These are phyloP conservation scores for Fonsecaea multimorphosa DNA, from an alignment of 2,329 filamentous ascomycete genomes.

Conservation along the genomic window DNA sequence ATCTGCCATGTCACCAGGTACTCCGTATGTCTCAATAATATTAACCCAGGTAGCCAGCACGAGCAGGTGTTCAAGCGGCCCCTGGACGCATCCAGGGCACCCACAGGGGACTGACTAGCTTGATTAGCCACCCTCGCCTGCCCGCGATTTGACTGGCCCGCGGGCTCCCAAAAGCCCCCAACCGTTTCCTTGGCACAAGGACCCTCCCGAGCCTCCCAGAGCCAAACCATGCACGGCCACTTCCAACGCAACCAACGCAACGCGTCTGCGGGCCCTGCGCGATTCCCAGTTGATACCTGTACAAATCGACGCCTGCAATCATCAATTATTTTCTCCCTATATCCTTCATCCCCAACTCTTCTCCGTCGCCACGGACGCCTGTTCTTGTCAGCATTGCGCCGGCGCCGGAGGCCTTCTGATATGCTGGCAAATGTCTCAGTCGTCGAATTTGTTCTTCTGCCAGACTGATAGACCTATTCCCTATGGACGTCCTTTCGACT, in stretches of 20 bases:
- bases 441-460: constrained; percentile 12
- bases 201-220: neutral
- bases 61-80: constrained; percentile 14
- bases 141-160: constrained; percentile 3
- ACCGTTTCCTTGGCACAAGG: constrained; percentile 3
- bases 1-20: neutral
- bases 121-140: neutral
- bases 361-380: constrained; percentile 5
- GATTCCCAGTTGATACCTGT: constrained; percentile 11
- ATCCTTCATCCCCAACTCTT: neutral
- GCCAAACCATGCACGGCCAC: neutral
- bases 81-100: neutral
- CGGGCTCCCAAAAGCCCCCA: neutral
- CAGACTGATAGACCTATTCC: constrained; percentile 15
- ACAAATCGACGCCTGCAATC: constrained; percentile 10
- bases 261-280: constrained; percentile 14
- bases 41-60: constrained; percentile 1
- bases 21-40: neutral
- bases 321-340: constrained; percentile 9
- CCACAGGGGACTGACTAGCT: neutral
- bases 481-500: constrained; percentile 39
- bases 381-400: constrained; percentile 35
- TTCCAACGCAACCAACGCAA: neutral
- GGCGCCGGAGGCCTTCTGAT: constrained; percentile 31
- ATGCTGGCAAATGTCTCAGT: constrained; percentile 29